These are phyloP conservation scores for Penicillium arizonense DNA, from an alignment of 495 filamentous ascomycete genomes.

Conservation along the genomic window DNA sequence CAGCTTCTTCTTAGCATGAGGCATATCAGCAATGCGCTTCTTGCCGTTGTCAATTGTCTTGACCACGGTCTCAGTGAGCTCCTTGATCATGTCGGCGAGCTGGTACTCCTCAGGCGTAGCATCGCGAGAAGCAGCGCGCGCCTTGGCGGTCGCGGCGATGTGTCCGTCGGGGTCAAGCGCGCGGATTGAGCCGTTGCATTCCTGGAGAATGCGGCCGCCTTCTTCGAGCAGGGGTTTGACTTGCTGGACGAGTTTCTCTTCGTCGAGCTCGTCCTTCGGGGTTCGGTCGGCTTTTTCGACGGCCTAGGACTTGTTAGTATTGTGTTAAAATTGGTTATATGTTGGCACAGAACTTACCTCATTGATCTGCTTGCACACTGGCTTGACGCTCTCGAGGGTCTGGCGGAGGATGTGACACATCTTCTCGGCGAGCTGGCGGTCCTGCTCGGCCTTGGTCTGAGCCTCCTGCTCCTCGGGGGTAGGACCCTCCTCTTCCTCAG, in stretches of 20 bases:
- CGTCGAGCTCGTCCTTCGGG: slow-evolving; percentile 87
- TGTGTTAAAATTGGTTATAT: neutral
- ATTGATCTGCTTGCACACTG: slow-evolving; percentile 83
- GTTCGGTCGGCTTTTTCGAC: slow-evolving; percentile 79
- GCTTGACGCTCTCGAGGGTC: slow-evolving; percentile 78
- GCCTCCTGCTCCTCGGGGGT: slow-evolving; percentile 51
- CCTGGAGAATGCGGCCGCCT: slow-evolving; percentile 73
- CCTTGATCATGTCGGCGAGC: slow-evolving; percentile 81
- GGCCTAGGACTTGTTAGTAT: slow-evolving; percentile 47
- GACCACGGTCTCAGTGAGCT: slow-evolving; percentile 59
- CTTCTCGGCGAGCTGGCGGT: slow-evolving; percentile 73
- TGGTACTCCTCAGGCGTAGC: slow-evolving; percentile 84
- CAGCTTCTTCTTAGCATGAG: slow-evolving; percentile 89
- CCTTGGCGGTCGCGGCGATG: slow-evolving; percentile 83
- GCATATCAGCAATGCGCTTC: slow-evolving; percentile 85
- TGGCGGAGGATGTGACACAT: slow-evolving; percentile 73
- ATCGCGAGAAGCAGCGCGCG: slow-evolving; percentile 74
- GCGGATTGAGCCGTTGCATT: slow-evolving; percentile 87
- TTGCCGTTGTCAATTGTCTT: slow-evolving; percentile 85
- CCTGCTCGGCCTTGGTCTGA: slow-evolving; percentile 59
- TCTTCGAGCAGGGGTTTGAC: slow-evolving; percentile 88
- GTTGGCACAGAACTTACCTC: slow-evolving; percentile 51
- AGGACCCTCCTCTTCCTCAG: slow-evolving; percentile 32
- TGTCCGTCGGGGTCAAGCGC: slow-evolving; percentile 87
- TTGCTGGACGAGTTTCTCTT: slow-evolving; percentile 80